A percentile compares a stretch with the other conserved stretches of the same genome.
Conservation (phyloP, 1,284 basidiomycete species). For the Tilletia caries region DNA sequence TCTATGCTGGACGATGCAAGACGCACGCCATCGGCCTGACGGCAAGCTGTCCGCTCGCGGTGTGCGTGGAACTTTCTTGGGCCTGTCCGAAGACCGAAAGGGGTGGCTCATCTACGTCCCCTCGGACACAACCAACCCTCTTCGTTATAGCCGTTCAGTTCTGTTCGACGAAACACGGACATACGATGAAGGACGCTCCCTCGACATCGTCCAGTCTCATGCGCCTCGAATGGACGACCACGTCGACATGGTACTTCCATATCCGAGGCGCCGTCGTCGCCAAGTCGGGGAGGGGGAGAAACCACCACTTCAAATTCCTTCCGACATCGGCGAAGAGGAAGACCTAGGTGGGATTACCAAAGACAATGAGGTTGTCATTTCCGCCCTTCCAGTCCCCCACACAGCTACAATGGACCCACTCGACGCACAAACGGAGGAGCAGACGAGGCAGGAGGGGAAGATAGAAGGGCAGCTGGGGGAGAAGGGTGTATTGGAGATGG, state of each 20-base stretch:
- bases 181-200: not conserved
- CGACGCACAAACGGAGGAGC: too few relatives aligned
- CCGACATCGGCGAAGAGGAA: too few relatives aligned
- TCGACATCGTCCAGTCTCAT: not conserved
- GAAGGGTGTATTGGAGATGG: too few relatives aligned
- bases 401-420: too few relatives aligned
- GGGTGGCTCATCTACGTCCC: not conserved
- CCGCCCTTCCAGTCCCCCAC: too few relatives aligned
- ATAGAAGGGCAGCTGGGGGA: too few relatives aligned
- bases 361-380: too few relatives aligned
- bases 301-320: too few relatives aligned
- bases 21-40: not conserved
- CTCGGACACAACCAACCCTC: not conserved
- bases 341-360: too few relatives aligned
- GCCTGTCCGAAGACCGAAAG: not conserved
- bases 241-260: not conserved
- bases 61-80: not conserved
- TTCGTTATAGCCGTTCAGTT: not conserved
- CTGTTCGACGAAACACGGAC: not conserved
- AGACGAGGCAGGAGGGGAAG: too few relatives aligned
- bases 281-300: not conserved
- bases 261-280: not conserved
- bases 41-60: not conserved
- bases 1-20: not conserved
- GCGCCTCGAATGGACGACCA: not conserved